phyloP scores from a whole-genome alignment of 768 basidiomycete species.

The Atractiella rhizophila region DNA sequence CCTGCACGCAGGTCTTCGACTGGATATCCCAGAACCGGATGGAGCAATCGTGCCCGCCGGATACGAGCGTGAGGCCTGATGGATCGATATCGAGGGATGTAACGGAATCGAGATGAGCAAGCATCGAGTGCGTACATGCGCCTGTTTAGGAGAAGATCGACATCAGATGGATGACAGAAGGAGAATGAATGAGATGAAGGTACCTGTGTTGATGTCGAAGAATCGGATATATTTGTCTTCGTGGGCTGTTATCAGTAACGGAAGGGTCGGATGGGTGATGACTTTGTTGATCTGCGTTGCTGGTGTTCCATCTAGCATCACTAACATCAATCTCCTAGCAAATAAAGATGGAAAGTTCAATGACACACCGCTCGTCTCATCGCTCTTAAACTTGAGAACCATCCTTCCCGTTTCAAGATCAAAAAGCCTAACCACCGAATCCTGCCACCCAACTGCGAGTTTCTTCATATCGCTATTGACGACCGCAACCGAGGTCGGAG shows the following conservation, averaged over 20 bases:
- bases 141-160: slow-evolving; percentile 24
- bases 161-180: background rate
- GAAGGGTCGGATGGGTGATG: slow-evolving; percentile 70
- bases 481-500: slow-evolving; percentile 55
- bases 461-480: slow-evolving; percentile 59
- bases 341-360: slow-evolving; percentile 32
- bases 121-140: slow-evolving; percentile 67
- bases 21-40: slow-evolving; percentile 74
- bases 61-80: slow-evolving; percentile 61
- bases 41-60: slow-evolving; percentile 80
- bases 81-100: slow-evolving; percentile 74
- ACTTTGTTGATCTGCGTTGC: slow-evolving; percentile 63
- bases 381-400: slow-evolving; percentile 30
- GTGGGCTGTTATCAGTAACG: slow-evolving; percentile 63
- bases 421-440: slow-evolving; percentile 69
- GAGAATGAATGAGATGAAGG: slow-evolving; percentile 15
- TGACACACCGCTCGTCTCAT: slow-evolving; percentile 23
- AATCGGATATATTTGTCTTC: slow-evolving; percentile 84
- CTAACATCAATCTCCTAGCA: background rate
- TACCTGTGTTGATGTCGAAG: slow-evolving; percentile 60
- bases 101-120: slow-evolving; percentile 72
- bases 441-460: slow-evolving; percentile 72
- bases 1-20: slow-evolving; percentile 58
- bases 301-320: slow-evolving; percentile 37
- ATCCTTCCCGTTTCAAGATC: slow-evolving; percentile 73